Percentiles rank a stretch among this genome's conserved stretches.
phyloP scores from a whole-genome alignment of 192 early-diverging fungal genomes.

The Coemansia sp. region DNA sequence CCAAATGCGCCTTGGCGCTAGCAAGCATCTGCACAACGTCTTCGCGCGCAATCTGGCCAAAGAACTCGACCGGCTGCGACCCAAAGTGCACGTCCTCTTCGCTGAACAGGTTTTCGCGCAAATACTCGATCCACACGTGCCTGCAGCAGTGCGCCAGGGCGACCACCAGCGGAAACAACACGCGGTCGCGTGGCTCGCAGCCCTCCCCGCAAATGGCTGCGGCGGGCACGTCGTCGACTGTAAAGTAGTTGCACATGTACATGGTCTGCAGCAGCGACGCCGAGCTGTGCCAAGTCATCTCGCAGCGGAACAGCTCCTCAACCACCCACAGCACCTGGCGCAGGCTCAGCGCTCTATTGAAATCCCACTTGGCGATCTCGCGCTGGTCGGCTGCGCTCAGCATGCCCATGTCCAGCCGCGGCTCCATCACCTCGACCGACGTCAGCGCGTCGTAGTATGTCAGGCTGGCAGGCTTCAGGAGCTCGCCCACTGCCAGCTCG shows the following conservation, averaged over 20 bases:
- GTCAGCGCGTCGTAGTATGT: conserved; percentile 37
- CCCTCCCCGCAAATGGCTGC: neutral
- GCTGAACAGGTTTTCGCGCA: conserved; percentile 28
- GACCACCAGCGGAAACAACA: conserved; percentile 35
- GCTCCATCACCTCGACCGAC: conserved; percentile 44
- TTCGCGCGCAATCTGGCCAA: conserved; percentile 18
- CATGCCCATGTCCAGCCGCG: conserved; percentile 51
- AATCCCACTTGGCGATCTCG: conserved; percentile 37
- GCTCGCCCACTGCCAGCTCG: conserved; percentile 26
- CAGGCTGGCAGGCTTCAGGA: conserved; percentile 19
- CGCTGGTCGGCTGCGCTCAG: conserved; percentile 14
- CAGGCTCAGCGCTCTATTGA: conserved; percentile 13
- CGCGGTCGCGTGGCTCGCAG: conserved; percentile 15
- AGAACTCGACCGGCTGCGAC: conserved; percentile 9
- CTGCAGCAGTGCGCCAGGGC: conserved; percentile 29
- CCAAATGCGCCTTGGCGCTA: conserved; percentile 9
- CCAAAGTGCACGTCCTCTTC: conserved; percentile 45
- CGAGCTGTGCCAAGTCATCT: conserved; percentile 42
- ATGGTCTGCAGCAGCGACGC: conserved; percentile 45
- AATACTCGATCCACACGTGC: conserved; percentile 34
- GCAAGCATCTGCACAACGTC: conserved; percentile 13
- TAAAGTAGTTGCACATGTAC: conserved; percentile 47
- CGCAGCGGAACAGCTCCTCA: conserved; percentile 31
- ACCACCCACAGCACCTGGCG: conserved; percentile 28
- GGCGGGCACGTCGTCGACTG: neutral